These are phyloP conservation scores for Pseudocercospora pini-densiflorae DNA, from an alignment of 2,329 filamentous ascomycete species.

Conservation along the genomic window DNA sequence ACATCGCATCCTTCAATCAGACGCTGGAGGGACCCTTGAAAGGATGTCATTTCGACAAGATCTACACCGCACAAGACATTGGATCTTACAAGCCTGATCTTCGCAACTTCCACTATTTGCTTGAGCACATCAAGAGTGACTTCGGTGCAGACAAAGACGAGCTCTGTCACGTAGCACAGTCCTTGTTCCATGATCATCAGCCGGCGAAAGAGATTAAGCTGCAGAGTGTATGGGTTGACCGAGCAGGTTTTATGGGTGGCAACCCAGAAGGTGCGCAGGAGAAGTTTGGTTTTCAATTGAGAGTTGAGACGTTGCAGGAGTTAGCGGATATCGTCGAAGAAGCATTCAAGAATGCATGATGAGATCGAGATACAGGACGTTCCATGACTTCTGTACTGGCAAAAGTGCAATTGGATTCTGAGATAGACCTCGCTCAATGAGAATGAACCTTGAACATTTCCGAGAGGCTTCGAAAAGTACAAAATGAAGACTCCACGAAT, in stretches of 20 bases:
- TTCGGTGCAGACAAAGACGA: constrained; percentile 62
- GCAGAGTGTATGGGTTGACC: constrained; percentile 67
- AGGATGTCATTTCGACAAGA: constrained; percentile 63
- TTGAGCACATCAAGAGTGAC: constrained; percentile 57
- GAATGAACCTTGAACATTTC: background rate
- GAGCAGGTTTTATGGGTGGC: constrained; percentile 56
- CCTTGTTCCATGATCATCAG: constrained; percentile 68
- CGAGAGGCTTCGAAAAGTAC: background rate
- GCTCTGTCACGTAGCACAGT: constrained; percentile 71
- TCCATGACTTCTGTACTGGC: background rate
- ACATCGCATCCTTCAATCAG: constrained; percentile 56
- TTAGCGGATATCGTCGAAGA: constrained; percentile 63
- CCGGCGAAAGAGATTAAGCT: constrained; percentile 66
- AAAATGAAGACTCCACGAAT: background rate
- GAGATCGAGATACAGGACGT: background rate
- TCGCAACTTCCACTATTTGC: constrained; percentile 69
- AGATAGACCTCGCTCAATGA: background rate
- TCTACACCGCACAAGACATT: constrained; percentile 73
- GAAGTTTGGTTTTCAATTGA: constrained; percentile 62
- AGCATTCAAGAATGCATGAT: constrained; percentile 32
- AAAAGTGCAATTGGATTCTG: background rate
- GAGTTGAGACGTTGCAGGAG: constrained; percentile 62
- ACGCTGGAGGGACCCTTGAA: constrained; percentile 57
- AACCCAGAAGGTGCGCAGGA: constrained; percentile 44
- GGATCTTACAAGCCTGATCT: constrained; percentile 72